Evolutionary conservation across 441 rosid species (phyloP).

Genomic region (Daphne laureola): DNA sequence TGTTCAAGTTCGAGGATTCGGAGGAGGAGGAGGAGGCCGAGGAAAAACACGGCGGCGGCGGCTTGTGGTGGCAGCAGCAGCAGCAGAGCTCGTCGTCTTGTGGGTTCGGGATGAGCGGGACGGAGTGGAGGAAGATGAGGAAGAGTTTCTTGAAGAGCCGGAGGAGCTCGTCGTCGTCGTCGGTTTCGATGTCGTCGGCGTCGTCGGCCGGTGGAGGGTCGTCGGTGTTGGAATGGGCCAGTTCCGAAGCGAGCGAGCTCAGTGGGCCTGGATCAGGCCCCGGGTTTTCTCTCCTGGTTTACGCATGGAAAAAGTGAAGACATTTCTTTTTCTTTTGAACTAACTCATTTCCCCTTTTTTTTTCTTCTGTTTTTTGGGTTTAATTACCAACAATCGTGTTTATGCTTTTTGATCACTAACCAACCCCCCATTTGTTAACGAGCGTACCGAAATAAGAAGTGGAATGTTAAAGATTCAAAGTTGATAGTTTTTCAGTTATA

Average conservation of each 20-base stretch:
- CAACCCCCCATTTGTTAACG: constrained; percentile 24
- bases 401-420: constrained; percentile 9
- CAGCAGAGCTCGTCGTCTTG: constrained; percentile 32
- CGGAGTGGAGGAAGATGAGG: constrained; percentile 74
- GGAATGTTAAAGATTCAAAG: not conserved
- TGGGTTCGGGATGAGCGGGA: constrained; percentile 44
- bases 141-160: constrained; percentile 46
- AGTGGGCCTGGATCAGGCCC: constrained; percentile 21
- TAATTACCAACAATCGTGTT: not conserved
- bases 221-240: constrained; percentile 89
- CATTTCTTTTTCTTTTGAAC: not conserved
- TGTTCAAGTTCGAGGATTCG: constrained; percentile 63
- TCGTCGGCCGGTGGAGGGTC: constrained; percentile 71
- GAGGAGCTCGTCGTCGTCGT: constrained; percentile 66
- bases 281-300: constrained; percentile 68
- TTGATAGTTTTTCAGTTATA: too few relatives aligned
- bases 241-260: constrained; percentile 53
- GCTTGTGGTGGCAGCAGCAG: constrained; percentile 37
- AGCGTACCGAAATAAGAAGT: constrained; percentile 18
- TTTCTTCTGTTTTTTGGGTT: not conserved
- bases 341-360: not conserved
- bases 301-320: constrained; percentile 79
- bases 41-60: constrained; percentile 25
- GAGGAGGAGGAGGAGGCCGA: constrained; percentile 6
- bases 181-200: constrained; percentile 71